Evolutionary conservation across 345 rosid species (phyloP).

Genomic region (Eucalyptus tenuipes): DNA sequence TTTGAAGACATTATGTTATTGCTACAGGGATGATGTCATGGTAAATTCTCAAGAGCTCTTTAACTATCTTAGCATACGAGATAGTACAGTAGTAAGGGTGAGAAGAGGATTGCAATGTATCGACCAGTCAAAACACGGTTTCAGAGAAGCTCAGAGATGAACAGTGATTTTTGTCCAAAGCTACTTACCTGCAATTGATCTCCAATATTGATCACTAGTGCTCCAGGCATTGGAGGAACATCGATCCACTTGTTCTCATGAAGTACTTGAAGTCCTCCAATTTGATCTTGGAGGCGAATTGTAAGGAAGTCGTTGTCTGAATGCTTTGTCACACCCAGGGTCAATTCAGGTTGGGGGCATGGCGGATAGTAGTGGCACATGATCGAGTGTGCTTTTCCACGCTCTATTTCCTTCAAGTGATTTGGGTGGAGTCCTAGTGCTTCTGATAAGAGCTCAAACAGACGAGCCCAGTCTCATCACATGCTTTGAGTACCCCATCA

Average conservation of each 20-base stretch:
- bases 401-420: slow-evolving; percentile 16
- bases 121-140: not conserved
- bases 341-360: slow-evolving; percentile 42
- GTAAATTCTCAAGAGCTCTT: not conserved
- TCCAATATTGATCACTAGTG: slow-evolving; percentile 34
- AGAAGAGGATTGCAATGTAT: not conserved
- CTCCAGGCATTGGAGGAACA: slow-evolving; percentile 23
- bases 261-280: slow-evolving; percentile 43
- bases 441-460: slow-evolving; percentile 29
- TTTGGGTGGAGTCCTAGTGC: slow-evolving; percentile 17
- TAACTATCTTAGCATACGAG: not conserved
- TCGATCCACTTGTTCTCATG: slow-evolving; percentile 32
- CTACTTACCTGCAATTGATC: slow-evolving; percentile 41
- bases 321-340: slow-evolving; percentile 29
- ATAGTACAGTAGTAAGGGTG: not conserved
- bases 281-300: slow-evolving; percentile 34
- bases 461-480: slow-evolving; percentile 1
- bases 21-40: not conserved
- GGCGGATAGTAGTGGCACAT: slow-evolving; percentile 35
- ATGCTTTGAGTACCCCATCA: slow-evolving; percentile 18
- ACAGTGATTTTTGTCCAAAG: not conserved
- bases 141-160: not conserved
- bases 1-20: not conserved
- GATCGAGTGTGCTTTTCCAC: slow-evolving; percentile 9
- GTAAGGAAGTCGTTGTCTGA: slow-evolving; percentile 29